A percentile compares a stretch with the other conserved stretches of the same genome.
These are phyloP conservation scores for Chaetomium tenue DNA, from an alignment of 495 filamentous ascomycete genomes.

Conservation along the genomic window DNA sequence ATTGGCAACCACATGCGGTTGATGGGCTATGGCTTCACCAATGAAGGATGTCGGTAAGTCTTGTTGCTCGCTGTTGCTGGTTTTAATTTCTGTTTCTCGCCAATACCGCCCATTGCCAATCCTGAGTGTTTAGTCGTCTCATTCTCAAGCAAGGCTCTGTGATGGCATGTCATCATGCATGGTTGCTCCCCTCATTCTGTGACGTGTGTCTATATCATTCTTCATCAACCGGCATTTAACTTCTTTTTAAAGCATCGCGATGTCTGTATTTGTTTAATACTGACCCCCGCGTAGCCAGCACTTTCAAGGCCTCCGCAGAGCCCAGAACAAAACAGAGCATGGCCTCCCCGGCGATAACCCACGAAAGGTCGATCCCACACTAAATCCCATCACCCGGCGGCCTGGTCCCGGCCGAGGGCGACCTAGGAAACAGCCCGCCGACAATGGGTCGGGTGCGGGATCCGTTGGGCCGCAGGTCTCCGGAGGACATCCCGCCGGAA, in stretches of 20 bases:
- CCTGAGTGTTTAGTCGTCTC: background rate
- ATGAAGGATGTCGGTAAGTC: slow-evolving; percentile 55
- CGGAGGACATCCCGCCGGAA: background rate
- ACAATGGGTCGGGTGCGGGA: slow-evolving; percentile 18
- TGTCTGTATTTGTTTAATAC: background rate
- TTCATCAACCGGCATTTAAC: too few relatives aligned
- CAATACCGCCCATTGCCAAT: too few relatives aligned
- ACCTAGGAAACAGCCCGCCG: slow-evolving; percentile 40
- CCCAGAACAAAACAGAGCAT: slow-evolving; percentile 48
- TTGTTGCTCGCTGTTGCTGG: slow-evolving; percentile 10
- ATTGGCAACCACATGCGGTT: slow-evolving; percentile 53
- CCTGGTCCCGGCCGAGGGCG: slow-evolving; percentile 51
- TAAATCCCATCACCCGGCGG: slow-evolving; percentile 51
- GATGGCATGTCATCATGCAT: background rate
- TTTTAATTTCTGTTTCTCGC: background rate
- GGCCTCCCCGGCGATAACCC: slow-evolving; percentile 24
- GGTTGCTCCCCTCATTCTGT: background rate
- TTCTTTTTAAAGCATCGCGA: too few relatives aligned
- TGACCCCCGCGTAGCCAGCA: slow-evolving; percentile 43
- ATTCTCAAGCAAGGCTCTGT: too few relatives aligned
- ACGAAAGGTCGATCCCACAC: slow-evolving; percentile 42
- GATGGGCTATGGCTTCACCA: slow-evolving; percentile 53
- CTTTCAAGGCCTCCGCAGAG: slow-evolving; percentile 50
- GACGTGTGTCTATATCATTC: background rate
- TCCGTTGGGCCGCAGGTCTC: slow-evolving; percentile 13